phyloP scores from a whole-genome alignment of 2,329 filamentous ascomycete genomes.

The Aspergillus ochraceoroseus region DNA sequence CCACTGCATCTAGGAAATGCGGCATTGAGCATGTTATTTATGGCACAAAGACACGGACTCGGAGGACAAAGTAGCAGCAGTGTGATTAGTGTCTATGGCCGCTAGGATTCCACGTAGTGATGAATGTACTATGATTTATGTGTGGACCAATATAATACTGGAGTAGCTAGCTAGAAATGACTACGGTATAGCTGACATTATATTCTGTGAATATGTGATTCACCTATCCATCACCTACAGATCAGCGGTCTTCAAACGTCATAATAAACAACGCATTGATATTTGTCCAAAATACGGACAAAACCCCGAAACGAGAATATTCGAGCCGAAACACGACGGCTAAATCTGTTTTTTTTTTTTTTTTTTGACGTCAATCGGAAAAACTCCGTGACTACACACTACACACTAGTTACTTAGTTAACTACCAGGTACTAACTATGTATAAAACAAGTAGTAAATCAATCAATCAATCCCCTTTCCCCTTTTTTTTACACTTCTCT shows the following conservation, averaged over 20 bases:
- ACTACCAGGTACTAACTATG: not conserved
- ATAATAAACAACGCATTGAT: too few relatives aligned
- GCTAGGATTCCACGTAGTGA: too few relatives aligned
- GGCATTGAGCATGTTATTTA: constrained; percentile 33
- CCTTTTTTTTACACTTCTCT: not conserved
- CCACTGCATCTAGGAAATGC: constrained; percentile 39
- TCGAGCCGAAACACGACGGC: too few relatives aligned
- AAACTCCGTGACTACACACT: constrained; percentile 14
- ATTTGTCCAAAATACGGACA: not conserved
- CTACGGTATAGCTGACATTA: too few relatives aligned
- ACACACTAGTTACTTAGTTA: not conserved
- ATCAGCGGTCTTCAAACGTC: too few relatives aligned
- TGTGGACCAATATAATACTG: too few relatives aligned
- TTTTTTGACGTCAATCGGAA: constrained; percentile 18
- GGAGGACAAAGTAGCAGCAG: constrained; percentile 31
- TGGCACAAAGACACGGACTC: constrained; percentile 31
- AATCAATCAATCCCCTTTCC: not conserved
- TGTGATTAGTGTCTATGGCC: constrained; percentile 33
- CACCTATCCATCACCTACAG: not conserved
- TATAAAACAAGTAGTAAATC: not conserved
- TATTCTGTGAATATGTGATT: too few relatives aligned
- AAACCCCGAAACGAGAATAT: too few relatives aligned
- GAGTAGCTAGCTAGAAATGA: too few relatives aligned
- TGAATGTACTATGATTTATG: too few relatives aligned
- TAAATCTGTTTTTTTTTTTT: too few relatives aligned